Conservation (phyloP, 768 basidiomycete genomes). For the Lactarius sp. region DNA sequence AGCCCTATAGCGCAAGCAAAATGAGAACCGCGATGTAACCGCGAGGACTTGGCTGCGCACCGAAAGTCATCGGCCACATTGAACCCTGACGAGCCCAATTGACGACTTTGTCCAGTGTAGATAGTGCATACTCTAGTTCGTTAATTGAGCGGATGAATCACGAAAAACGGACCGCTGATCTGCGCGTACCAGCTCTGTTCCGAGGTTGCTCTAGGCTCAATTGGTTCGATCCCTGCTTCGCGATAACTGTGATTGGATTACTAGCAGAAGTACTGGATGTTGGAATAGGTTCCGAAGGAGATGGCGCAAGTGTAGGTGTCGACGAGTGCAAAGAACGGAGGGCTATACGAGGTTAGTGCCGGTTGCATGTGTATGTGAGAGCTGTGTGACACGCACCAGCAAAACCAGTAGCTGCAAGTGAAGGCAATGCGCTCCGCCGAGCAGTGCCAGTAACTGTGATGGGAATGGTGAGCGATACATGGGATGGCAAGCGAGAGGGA, state of each 20-base stretch:
- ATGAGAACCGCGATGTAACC: background rate
- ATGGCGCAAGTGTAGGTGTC: slow-evolving; percentile 36
- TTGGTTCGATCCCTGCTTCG: slow-evolving; percentile 78
- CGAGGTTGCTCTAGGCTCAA: slow-evolving; percentile 80
- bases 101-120: slow-evolving; percentile 91
- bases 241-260: slow-evolving; percentile 64
- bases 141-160: background rate
- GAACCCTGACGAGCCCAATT: slow-evolving; percentile 98
- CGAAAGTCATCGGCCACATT: slow-evolving; percentile 99
- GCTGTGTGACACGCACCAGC: slow-evolving; percentile 9
- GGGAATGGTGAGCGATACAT: background rate
- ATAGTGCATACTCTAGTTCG: slow-evolving; percentile 83
- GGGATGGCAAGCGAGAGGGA: background rate
- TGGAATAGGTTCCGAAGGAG: slow-evolving; percentile 36
- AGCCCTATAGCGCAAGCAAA: slow-evolving; percentile 53
- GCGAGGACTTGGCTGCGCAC: slow-evolving; percentile 33
- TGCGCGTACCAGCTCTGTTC: slow-evolving; percentile 76
- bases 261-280: slow-evolving; percentile 41
- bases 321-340: slow-evolving; percentile 56
- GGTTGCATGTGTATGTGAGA: too few species aligned
- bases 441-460: slow-evolving; percentile 14
- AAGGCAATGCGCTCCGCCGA: slow-evolving; percentile 10
- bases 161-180: background rate
- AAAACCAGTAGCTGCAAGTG: slow-evolving; percentile 4
- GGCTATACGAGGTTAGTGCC: slow-evolving; percentile 34